phyloP scores from a whole-genome alignment of 768 basidiomycete species.

The Naganishia vishniacii region DNA sequence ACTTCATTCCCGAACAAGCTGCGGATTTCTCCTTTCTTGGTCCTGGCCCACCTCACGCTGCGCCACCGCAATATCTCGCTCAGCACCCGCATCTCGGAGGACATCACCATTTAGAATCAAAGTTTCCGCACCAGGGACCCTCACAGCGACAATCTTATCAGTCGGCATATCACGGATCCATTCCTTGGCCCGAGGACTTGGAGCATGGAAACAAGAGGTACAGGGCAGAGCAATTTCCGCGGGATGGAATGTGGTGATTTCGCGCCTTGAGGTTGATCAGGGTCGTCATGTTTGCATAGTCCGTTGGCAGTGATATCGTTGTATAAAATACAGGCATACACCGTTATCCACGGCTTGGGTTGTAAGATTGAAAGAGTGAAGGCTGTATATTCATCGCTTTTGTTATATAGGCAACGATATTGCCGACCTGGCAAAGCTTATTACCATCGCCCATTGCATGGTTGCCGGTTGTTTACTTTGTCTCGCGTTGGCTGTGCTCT shows the following conservation, averaged over 20 bases:
- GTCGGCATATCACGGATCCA: background rate
- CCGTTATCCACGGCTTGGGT: too few species aligned
- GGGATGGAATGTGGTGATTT: background rate
- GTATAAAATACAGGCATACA: too few species aligned
- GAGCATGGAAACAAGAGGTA: background rate
- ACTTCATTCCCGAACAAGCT: slow-evolving; percentile 9
- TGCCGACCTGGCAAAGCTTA: too few species aligned
- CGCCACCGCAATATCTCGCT: background rate
- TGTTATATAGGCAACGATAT: too few species aligned
- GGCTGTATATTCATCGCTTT: too few species aligned
- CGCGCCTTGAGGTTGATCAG: too few species aligned
- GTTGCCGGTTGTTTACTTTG: too few species aligned
- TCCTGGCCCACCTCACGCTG: background rate
- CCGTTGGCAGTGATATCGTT: background rate
- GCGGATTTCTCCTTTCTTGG: background rate
- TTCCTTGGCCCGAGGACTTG: background rate
- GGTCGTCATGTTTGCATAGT: background rate
- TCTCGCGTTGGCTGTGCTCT: background rate
- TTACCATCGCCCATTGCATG: background rate
- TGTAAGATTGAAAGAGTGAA: too few species aligned
- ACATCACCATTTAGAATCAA: too few species aligned
- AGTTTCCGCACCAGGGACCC: background rate
- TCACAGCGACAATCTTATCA: background rate
- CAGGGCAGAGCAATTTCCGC: background rate
- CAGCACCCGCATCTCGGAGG: background rate